Percentiles rank a stretch among this genome's conserved stretches.
Conservation (phyloP, 306 rosid genomes). For the Prinsepia uniflora region DNA sequence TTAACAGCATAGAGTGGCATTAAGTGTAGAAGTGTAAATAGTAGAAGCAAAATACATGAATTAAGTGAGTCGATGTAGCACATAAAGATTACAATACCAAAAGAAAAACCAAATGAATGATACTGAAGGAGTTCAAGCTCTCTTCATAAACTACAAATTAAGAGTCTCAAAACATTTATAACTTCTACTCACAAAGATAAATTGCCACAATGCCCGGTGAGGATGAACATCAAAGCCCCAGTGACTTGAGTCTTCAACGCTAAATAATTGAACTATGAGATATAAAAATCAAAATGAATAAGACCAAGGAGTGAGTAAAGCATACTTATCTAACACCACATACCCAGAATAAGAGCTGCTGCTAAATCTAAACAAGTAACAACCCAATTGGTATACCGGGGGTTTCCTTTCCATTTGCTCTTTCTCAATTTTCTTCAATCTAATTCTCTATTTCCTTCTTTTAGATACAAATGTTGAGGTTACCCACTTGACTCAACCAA, state of each 20-base stretch:
- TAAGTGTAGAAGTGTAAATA: not conserved
- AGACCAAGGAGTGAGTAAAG: not conserved
- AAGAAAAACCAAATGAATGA: not conserved
- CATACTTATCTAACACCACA: slow-evolving; percentile 19
- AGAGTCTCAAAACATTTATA: slow-evolving; percentile 9
- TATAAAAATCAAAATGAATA: not conserved
- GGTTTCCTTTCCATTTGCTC: slow-evolving; percentile 8
- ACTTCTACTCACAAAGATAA: slow-evolving; percentile 14
- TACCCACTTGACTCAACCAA: not conserved
- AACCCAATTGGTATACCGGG: not conserved
- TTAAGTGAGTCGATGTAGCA: not conserved
- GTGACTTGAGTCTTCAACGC: not conserved
- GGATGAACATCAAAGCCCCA: slow-evolving; percentile 6
- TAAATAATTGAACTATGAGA: slow-evolving; percentile 15
- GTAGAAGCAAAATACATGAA: not conserved
- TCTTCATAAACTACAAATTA: slow-evolving; percentile 5
- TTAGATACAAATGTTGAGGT: slow-evolving; percentile 18
- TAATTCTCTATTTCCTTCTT: slow-evolving; percentile 6
- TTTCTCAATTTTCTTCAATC: not conserved
- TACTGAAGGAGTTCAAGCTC: not conserved
- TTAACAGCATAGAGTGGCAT: not conserved
- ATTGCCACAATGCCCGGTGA: slow-evolving; percentile 1
- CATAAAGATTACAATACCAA: not conserved
- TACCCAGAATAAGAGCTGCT: slow-evolving; percentile 16
- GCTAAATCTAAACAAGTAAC: slow-evolving; percentile 9